phyloP scores from a whole-genome alignment of 495 filamentous ascomycete genomes.

The Aspergillus panamensis region DNA sequence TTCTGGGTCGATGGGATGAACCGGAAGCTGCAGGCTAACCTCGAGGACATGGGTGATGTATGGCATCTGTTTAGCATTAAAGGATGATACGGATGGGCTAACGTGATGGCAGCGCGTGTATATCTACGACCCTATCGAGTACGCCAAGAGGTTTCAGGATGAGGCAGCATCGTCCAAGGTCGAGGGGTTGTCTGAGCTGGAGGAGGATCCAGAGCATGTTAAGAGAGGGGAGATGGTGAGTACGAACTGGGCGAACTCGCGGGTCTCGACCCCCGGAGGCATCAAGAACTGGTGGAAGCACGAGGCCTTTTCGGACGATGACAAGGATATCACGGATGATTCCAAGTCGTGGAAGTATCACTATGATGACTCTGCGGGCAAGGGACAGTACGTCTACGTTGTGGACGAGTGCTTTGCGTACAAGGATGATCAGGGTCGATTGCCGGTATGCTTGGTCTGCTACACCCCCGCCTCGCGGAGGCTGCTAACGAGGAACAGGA shows the following conservation, averaged over 20 bases:
- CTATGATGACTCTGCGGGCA: background rate
- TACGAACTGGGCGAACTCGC: no score
- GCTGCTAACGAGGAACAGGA: background rate
- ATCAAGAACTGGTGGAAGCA: background rate
- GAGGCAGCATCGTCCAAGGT: background rate
- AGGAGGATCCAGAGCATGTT: background rate
- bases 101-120: background rate
- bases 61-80: no score
- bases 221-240: no score
- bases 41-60: background rate
- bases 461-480: background rate
- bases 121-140: background rate
- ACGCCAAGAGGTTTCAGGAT: background rate
- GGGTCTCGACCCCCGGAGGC: no score
- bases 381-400: background rate
- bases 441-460: background rate
- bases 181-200: background rate
- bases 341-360: background rate
- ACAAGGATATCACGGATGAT: background rate
- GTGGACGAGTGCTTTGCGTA: background rate
- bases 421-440: no score
- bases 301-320: background rate
- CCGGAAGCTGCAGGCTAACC: no score
- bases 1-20: no score
- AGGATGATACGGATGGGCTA: background rate